Evolutionary conservation across 139 green algal species (phyloP).

Genomic region (Edaphochlamys debaryana): DNA sequence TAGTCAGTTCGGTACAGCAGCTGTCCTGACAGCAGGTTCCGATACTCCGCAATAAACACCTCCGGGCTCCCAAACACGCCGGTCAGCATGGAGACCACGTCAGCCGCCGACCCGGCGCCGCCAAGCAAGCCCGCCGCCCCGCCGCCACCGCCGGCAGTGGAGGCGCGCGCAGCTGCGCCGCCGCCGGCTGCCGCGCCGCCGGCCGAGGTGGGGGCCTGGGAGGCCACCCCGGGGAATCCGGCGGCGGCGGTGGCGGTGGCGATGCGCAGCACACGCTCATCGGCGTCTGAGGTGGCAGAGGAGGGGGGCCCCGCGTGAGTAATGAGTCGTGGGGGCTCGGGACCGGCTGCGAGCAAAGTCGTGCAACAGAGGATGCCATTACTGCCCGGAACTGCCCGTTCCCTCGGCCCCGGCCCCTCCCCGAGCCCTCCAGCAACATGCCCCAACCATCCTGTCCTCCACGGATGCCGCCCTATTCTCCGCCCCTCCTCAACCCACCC

Average conservation of each 20-base stretch:
- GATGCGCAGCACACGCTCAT: constrained; percentile 53
- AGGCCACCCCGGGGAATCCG: not conserved
- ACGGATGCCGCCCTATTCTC: no score
- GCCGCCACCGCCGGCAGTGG: not conserved
- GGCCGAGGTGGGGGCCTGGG: not conserved
- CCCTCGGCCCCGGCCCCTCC: no score
- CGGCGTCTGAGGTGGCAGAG: not conserved
- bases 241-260: constrained; percentile 30
- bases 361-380: no score
- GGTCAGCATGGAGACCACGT: constrained; percentile 87
- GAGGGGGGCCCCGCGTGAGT: no score
- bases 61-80: constrained; percentile 88
- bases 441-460: no score
- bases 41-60: constrained; percentile 94
- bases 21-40: constrained; percentile 81
- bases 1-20: constrained; percentile 68
- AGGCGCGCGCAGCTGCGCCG: not conserved
- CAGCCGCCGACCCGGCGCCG: constrained; percentile 27
- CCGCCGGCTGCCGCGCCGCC: not conserved
- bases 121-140: not conserved
- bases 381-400: no score
- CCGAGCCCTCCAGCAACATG: no score
- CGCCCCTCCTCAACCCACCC: not conserved
- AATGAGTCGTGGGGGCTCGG: not conserved
- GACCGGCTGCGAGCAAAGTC: not conserved